Evolutionary conservation across 1,139 yeast genomes (phyloP), one percentile per base, ranked within the genome.

Genomic region (Lodderomyces oxycetoniae): DNA sequence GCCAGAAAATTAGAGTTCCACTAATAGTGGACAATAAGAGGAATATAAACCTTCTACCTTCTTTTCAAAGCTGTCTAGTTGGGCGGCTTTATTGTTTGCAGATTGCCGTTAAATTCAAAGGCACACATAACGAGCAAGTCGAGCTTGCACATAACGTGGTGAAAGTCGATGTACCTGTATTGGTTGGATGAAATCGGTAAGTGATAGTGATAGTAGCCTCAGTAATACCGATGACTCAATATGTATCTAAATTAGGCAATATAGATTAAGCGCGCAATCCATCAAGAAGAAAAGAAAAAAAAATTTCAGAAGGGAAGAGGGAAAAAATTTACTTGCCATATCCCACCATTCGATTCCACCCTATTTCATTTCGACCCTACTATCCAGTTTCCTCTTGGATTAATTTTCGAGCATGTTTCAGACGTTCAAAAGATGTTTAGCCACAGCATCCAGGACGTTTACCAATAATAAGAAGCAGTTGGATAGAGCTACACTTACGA

Each of bases 401-500:
- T 24, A 7, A 24, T 6, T 10, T 10, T 24, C 26, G n/a, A 6
- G 9, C 26, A 24, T 24, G 6, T 24, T 24, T 24, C n/a, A 10
- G 7, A 26, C 13, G 19, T 21, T 28, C 14, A 40, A 33, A 28
- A 37, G 48, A 32, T 37, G 28, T 39, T 57, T 68, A 50, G 77
- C 77, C 22, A 66, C 74, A 26, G 59, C 66, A 28, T 50, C 34
- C 28, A 53, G 57, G 33, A 41, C 53, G 26, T 59, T 53, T 38
- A 48, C 50, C 34, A 62, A 61, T 44, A 64, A 61, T 40, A 65
- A 68, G 6, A 59, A 66, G 13, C 63, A 57, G 44, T 61, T 79
- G 35, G 88, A 82, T 52, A 76, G 94, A 59, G 97, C 97, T 39
- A 87, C 95, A 26, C 75, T 89, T 51, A 82, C 95, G 25, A 81